phyloP scores from a whole-genome alignment of 1,139 yeast genomes.

The Yamadazyma dendronema region DNA sequence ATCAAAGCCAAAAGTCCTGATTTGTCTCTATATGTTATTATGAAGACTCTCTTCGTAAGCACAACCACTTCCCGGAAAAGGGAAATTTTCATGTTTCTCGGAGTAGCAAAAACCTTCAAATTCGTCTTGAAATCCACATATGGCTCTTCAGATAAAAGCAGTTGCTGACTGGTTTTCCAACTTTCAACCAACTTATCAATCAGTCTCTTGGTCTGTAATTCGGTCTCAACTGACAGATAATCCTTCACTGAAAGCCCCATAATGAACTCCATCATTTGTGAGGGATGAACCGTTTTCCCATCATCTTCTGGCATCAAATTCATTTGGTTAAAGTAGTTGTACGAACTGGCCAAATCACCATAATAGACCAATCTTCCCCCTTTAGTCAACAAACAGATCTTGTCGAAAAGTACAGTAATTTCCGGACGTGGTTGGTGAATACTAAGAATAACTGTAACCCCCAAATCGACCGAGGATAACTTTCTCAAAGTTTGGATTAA shows the following conservation, averaged over 20 bases:
- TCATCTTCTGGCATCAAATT: conserved; percentile 19
- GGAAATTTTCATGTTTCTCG: conserved; percentile 29
- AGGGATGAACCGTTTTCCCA: conserved; percentile 4
- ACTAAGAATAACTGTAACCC: conserved; percentile 71
- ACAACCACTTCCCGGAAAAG: conserved; percentile 48
- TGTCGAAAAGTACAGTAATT: conserved; percentile 64
- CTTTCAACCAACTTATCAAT: conserved; percentile 43
- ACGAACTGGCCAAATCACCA: conserved; percentile 49
- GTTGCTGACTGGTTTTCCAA: conserved; percentile 43
- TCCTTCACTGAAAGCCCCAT: conserved; percentile 75
- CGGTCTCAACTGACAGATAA: conserved; percentile 42
- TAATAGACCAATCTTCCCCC: conserved; percentile 64
- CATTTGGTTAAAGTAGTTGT: conserved; percentile 47
- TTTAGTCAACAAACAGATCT: conserved; percentile 65
- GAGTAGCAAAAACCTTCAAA: conserved; percentile 24
- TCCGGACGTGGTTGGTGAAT: conserved; percentile 88
- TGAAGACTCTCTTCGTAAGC: conserved; percentile 53
- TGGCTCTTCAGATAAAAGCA: conserved; percentile 7
- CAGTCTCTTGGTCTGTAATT: conserved; percentile 40
- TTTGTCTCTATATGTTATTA: conserved; percentile 59
- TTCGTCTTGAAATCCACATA: conserved; percentile 23
- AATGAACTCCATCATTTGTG: conserved; percentile 56
- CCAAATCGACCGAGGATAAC: conserved; percentile 46
- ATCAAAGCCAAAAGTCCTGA: conserved; percentile 53
- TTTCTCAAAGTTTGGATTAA: conserved; percentile 63